Percentiles rank a stretch among this genome's conserved stretches.
phyloP scores from a whole-genome alignment of 2,329 filamentous ascomycete species.

The Orbilia brochopaga region DNA sequence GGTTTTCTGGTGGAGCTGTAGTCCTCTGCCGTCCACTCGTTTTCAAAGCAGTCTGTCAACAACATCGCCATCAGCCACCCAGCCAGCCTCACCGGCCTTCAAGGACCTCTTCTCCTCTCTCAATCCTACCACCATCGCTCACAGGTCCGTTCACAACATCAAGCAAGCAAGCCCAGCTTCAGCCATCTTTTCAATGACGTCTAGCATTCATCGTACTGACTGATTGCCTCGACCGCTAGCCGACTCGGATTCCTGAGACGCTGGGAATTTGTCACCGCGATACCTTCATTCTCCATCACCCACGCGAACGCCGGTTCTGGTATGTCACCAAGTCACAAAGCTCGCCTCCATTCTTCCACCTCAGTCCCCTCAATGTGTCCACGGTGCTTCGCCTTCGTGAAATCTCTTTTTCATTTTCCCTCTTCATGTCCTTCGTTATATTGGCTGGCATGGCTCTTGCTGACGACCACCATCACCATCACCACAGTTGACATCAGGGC shows the following conservation, averaged over 20 bases:
- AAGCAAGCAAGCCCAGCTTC: neutral
- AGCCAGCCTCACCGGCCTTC: neutral
- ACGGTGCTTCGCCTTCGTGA: neutral
- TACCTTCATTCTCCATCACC: constrained; percentile 26
- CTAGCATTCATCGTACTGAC: neutral
- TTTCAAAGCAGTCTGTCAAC: constrained; percentile 7
- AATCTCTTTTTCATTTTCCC: neutral
- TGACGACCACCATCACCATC: constrained; percentile 2
- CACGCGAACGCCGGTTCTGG: constrained; percentile 8
- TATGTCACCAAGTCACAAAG: neutral
- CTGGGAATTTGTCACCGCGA: constrained; percentile 13
- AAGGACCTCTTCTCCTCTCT: neutral
- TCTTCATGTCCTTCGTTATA: neutral
- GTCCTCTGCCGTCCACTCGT: constrained; percentile 46
- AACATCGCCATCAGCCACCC: constrained; percentile 8
- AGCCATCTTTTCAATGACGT: neutral
- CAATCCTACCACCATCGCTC: neutral
- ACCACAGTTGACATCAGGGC: constrained; percentile 1
- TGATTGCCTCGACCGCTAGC: neutral
- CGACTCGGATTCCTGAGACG: neutral
- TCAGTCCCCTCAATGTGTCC: neutral
- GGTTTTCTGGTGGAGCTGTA: constrained; percentile 33
- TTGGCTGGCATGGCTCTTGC: constrained; percentile 23
- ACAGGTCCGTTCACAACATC: neutral
- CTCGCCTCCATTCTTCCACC: neutral